These are phyloP conservation scores for Angomonas deanei DNA, from an alignment of 208 protist genomes.

Conservation along the genomic window DNA sequence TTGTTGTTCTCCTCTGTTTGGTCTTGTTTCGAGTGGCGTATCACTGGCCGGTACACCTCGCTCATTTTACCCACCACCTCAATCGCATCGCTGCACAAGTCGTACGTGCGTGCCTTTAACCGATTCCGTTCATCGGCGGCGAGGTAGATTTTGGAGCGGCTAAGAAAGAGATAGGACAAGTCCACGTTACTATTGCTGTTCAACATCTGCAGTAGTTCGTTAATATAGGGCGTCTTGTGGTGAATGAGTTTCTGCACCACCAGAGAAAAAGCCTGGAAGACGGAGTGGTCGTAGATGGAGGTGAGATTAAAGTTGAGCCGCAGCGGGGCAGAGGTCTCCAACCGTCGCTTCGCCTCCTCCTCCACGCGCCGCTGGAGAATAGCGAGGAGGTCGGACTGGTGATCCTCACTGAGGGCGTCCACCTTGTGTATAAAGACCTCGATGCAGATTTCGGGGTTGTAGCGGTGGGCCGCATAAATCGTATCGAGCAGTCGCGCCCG, in stretches of 20 bases:
- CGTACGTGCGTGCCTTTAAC: conserved; percentile 72
- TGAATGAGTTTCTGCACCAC: conserved; percentile 84
- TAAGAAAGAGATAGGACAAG: conserved; percentile 83
- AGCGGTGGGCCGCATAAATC: conserved; percentile 65
- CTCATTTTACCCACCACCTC: conserved; percentile 76
- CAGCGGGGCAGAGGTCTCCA: conserved; percentile 53
- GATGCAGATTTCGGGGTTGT: conserved; percentile 68
- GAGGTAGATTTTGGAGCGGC: conserved; percentile 82
- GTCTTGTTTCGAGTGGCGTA: not conserved
- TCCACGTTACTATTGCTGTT: conserved; percentile 87
- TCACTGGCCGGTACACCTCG: conserved; percentile 40
- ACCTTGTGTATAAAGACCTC: conserved; percentile 92
- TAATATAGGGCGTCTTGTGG: conserved; percentile 74
- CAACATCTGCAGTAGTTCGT: conserved; percentile 78
- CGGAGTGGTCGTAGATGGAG: conserved; percentile 88
- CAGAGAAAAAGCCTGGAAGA: conserved; percentile 87
- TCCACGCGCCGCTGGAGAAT: conserved; percentile 76
- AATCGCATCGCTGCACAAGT: conserved; percentile 85
- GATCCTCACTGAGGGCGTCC: conserved; percentile 80
- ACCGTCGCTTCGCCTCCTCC: conserved; percentile 66
- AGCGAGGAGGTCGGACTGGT: conserved; percentile 74
- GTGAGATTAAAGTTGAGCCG: conserved; percentile 88
- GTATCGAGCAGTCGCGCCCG: conserved; percentile 72
- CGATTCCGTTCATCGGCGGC: conserved; percentile 79
- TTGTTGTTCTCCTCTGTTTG: not conserved